Conservation (phyloP, 352 stramenopile species). For the Phytophthora sp. region DNA sequence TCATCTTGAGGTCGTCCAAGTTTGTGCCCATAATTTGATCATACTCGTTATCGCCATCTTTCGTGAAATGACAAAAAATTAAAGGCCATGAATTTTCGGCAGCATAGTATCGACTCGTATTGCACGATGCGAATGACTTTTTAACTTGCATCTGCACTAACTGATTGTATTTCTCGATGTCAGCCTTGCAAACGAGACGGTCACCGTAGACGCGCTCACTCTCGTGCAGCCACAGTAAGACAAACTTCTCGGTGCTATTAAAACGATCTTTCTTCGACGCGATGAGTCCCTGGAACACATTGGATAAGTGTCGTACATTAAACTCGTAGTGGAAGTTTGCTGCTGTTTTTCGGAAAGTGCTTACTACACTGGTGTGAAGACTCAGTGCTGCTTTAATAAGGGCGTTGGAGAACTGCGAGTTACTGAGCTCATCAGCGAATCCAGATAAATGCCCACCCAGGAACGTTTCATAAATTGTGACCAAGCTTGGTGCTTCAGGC, state of each 20-base stretch:
- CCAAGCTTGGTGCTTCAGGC: slow-evolving; percentile 91
- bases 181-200: slow-evolving; percentile 91
- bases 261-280: slow-evolving; percentile 94
- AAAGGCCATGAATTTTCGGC: slow-evolving; percentile 95
- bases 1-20: slow-evolving; percentile 89
- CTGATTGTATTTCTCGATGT: slow-evolving; percentile 95
- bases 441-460: slow-evolving; percentile 92
- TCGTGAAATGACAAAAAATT: slow-evolving; percentile 96
- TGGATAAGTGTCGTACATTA: slow-evolving; percentile 95
- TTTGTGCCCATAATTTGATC: slow-evolving; percentile 93
- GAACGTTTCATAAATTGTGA: slow-evolving; percentile 98
- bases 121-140: slow-evolving; percentile 93
- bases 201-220: slow-evolving; percentile 96
- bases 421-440: slow-evolving; percentile 90
- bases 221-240: slow-evolving; percentile 96
- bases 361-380: slow-evolving; percentile 90
- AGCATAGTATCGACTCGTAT: slow-evolving; percentile 93
- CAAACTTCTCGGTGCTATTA: slow-evolving; percentile 92
- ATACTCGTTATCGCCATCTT: slow-evolving; percentile 93
- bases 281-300: slow-evolving; percentile 97
- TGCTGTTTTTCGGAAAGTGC: slow-evolving; percentile 95
- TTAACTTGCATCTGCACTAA: slow-evolving; percentile 94
- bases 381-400: slow-evolving; percentile 95
- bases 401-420: slow-evolving; percentile 87
- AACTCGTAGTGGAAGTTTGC: slow-evolving; percentile 99